These are phyloP conservation scores for Hypoxylon sp. DNA, from an alignment of 2,329 filamentous ascomycete genomes.

Conservation along the genomic window DNA sequence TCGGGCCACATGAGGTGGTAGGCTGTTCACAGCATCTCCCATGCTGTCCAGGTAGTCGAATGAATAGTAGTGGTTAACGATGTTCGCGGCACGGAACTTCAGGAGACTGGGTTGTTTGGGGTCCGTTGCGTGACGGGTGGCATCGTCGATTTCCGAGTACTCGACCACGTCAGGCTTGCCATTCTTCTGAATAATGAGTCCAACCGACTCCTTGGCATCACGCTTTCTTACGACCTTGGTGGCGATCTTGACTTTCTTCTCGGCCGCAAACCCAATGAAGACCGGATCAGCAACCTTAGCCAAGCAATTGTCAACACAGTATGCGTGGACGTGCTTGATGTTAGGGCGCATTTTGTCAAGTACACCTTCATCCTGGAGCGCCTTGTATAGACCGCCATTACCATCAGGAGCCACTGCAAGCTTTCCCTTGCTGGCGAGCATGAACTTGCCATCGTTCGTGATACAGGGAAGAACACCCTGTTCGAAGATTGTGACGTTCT, in stretches of 20 bases:
- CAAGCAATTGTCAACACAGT: slow-evolving; percentile 99
- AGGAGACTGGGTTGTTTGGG: slow-evolving; percentile 83
- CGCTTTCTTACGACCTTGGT: slow-evolving; percentile 99
- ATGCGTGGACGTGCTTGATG: slow-evolving; percentile 94
- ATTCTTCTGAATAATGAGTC: slow-evolving; percentile 94
- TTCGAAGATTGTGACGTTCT: slow-evolving; percentile 94
- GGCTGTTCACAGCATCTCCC: slow-evolving; percentile 84
- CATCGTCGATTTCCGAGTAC: slow-evolving; percentile 95
- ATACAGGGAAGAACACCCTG: slow-evolving; percentile 97
- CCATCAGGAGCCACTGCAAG: slow-evolving; percentile 96
- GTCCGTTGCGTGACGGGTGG: slow-evolving; percentile 91
- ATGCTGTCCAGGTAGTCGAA: slow-evolving; percentile 93
- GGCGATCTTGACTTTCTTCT: slow-evolving; percentile 91
- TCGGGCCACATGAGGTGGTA: slow-evolving; percentile 94
- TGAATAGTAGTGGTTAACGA: slow-evolving; percentile 99
- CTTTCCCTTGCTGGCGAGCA: slow-evolving; percentile 90
- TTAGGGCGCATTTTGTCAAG: slow-evolving; percentile 92
- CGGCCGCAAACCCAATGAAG: slow-evolving; percentile 93
- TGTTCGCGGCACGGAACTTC: slow-evolving; percentile 98
- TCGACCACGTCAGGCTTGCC: slow-evolving; percentile 97
- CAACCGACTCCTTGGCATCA: slow-evolving; percentile 94
- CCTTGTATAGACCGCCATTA: slow-evolving; percentile 97
- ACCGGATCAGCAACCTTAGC: slow-evolving; percentile 97
- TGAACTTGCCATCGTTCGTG: slow-evolving; percentile 96
- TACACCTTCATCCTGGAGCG: slow-evolving; percentile 74